Base-by-base conservation (phyloP, 176 grass and related monocot genomes). In the Avena insularis region DNA sequence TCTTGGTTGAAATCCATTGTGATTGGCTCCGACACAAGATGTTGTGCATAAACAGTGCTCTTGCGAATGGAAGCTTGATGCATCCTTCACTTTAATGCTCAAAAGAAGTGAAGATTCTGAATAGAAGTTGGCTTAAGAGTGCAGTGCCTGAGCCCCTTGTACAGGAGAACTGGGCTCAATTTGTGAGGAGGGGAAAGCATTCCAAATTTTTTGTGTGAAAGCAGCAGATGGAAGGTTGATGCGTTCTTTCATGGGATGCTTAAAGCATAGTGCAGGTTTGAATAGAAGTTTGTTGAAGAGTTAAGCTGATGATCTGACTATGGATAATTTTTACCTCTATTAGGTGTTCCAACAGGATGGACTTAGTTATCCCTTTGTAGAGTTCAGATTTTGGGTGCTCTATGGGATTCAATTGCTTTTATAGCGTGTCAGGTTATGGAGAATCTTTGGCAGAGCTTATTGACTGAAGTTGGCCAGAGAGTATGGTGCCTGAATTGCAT, bases 381-480 rank as follows among this genome's bases (percentile, higher is more conserved):
- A 59, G 81, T 57, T 54, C n/a, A 19, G 71, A 78, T 43, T 59
- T 47, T 75, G 47, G 29, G 21, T 82, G 55, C 55, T 54, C 25
- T 55, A 13, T 89, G 84, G 53, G 71, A 77, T 84, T 36, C n/a
- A 68, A 29, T 31, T 53, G 78, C 45, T 60, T 81, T 76, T 49
- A 6, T 75, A 86, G 81, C 53, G 36, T 46, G 88, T 51, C 21
- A 2, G 21, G 46, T 16, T 75, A 75, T 84, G 27, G 48, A 83
- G 74, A 71, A 61, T 54, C 27, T 57, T 48, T 59, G 17, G 36
- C 40, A 31, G 67, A 59, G 79, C 48, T 40, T 79, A n/a, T 62
- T 80, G 14, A 11, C 64, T 75, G 67, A 56, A 85, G 79, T 67
- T 68, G 27, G 46, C 45, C 49, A 62, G 46, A 33, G 23, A 12